Base-by-base conservation (phyloP, 805 yeast genomes). In the Suhomyces vadensis region DNA sequence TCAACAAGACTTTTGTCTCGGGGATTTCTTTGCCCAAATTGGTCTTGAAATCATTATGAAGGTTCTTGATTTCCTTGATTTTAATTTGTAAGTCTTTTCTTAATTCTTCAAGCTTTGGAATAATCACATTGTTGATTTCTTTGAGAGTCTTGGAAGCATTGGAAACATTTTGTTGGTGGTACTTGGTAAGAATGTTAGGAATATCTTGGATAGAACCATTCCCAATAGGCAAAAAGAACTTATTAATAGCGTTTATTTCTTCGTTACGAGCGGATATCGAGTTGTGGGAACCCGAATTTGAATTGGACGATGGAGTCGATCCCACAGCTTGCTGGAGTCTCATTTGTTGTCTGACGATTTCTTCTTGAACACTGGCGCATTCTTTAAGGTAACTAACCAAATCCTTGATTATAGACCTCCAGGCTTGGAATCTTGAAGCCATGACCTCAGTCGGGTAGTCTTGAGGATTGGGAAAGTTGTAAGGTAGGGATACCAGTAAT, bases 21-120 rank as follows among this genome's bases (percentile, higher is more conserved):
- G 43, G 25, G 16, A 71, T 38, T 50, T 89, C 96, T 56, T 79
- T 81, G 29, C 73, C 71, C 51, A 90, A 83, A 42, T 80, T 78
- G 60, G 85, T 87, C 53, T 83, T 85, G 71, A 94, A 92, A 65
- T 92, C 97, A 33, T 88, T 82, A 53, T 85, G 84, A 47, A 91
- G 69, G 31, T 85, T 78, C 61, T 82, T 85, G 55, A 90, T 91
- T 63, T 90, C 97, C 63, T 86, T 87, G 50, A 92, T 89, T 58
- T 91, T 90, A 41, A 87, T 82, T 46, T 84, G 66, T 50, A 92
- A 69, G 64, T 92, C 98, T 48, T 87, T 78, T 56, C 63, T 77
- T 56, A 79, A 69, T 51, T 77, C 81, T 50, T 79, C 83, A 40
- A 79, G 61, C 54, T 78, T 73, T 31, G 84, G 84, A 16, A 79